Evolutionary conservation across 768 basidiomycete species (phyloP).

Genomic region (Daedalea quercina): DNA sequence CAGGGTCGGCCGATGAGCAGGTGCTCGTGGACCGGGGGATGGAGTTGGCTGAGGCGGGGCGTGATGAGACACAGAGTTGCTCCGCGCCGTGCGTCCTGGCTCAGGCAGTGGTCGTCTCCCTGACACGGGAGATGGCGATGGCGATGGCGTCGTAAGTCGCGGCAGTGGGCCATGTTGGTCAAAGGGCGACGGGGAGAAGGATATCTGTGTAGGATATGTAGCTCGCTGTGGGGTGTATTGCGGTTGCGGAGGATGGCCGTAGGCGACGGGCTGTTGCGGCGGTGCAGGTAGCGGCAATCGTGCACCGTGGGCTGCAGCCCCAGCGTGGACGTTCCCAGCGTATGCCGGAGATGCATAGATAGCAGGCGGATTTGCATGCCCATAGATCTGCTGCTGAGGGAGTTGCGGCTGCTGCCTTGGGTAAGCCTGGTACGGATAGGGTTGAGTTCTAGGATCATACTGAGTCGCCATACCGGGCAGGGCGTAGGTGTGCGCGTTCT

Average conservation of each 20-base stretch:
- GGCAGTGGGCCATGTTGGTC: neutral
- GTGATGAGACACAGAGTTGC: conserved; percentile 9
- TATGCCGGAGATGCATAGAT: neutral
- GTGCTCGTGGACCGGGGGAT: conserved; percentile 8
- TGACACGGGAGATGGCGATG: neutral
- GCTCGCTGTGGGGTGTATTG: conserved; percentile 5
- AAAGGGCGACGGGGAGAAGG: no score
- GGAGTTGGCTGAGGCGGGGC: conserved; percentile 10
- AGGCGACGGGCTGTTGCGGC: conserved; percentile 2
- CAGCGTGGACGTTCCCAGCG: neutral
- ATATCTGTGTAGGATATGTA: no score
- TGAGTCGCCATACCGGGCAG: neutral
- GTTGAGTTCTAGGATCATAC: neutral
- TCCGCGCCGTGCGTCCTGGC: conserved; percentile 5
- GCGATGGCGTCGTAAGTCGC: neutral
- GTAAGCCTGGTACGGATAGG: conserved; percentile 1
- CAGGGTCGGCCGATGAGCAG: conserved; percentile 8
- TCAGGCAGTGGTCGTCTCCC: conserved; percentile 16
- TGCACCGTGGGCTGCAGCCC: neutral
- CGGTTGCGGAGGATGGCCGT: conserved; percentile 8
- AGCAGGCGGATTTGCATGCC: neutral
- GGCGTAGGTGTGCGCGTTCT: neutral
- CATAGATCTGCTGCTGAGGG: neutral
- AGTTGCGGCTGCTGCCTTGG: neutral
- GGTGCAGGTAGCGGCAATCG: neutral